Base-by-base conservation (phyloP, 78 protist species). In the Fonticula alba region DNA sequence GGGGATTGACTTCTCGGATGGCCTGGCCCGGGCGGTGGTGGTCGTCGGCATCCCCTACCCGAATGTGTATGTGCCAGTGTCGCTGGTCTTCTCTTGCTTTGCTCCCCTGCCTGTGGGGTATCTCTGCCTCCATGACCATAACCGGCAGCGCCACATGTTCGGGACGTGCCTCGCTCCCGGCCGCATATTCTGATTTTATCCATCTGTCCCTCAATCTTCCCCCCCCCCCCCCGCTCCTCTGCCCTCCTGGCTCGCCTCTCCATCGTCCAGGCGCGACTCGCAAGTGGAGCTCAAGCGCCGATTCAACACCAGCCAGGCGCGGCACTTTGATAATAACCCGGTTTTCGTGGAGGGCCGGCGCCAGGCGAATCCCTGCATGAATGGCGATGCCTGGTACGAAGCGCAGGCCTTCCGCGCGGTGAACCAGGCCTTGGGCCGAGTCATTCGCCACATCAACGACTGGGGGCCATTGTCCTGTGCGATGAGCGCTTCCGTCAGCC, bases 31-130 rank as follows among this genome's bases (percentile, higher is more conserved):
- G 0, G 54, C 62, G 0, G 87, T 72, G 20, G 24, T 81, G 20
- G 36, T 69, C 41, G 76, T 71, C 49, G 87, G 87, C 17, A 50
- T 81, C 10, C 87, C 87, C 5, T 81, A 46, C 46, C 81, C 81
- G 4, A 55, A 51, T 68, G 0, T 26, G 33, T 51, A 32, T 10
- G 31, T 9, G 32, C 32, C 33, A 51, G 31, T 51, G 31, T 51
- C 33, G 20, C 33, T 24, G 24, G 7, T 19, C 11, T n/a, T n/a
- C n/a, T n/a, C n/a, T n/a, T n/a, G n/a, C n/a, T n/a, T n/a, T n/a
- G n/a, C n/a, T n/a, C n/a, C n/a, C n/a, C n/a, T n/a, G n/a, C n/a
- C n/a, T n/a, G n/a, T n/a, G n/a, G n/a, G n/a, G n/a, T n/a, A n/a
- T n/a, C n/a, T n/a, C n/a, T n/a, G n/a, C n/a, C n/a, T n/a, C n/a